Evolutionary conservation across 2,329 filamentous ascomycete genomes (phyloP).

Genomic region (Fusarium sp.): DNA sequence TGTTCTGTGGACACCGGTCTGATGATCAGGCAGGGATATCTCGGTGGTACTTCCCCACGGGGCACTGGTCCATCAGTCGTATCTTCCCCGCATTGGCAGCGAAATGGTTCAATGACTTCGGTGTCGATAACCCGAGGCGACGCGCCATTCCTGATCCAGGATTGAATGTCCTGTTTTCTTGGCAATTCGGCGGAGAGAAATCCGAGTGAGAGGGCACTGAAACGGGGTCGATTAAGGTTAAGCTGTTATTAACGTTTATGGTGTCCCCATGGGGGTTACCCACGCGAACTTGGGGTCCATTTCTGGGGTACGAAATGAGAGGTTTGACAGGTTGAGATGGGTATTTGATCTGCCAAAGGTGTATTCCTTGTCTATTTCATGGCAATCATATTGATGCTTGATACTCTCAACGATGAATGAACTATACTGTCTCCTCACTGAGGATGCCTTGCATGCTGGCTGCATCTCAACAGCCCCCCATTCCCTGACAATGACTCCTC

Average conservation of each 20-base stretch:
- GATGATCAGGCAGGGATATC: constrained; percentile 13
- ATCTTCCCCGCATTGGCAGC: constrained; percentile 15
- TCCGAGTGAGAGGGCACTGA: neutral
- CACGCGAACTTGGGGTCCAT: constrained; percentile 1
- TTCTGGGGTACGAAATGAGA: constrained; percentile 11
- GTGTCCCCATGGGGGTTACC: constrained; percentile 4
- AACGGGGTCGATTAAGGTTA: constrained; percentile 7
- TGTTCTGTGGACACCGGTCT: neutral
- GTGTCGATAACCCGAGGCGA: constrained; percentile 3
- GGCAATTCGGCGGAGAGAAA: neutral
- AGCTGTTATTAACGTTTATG: constrained; percentile 1
- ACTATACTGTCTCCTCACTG: neutral
- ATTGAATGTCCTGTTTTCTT: neutral
- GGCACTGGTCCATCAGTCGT: constrained; percentile 22
- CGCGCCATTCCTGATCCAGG: neutral
- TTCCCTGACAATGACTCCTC: neutral
- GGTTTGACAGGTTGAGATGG: neutral
- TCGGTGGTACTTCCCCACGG: constrained; percentile 29
- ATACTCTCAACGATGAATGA: accelerated
- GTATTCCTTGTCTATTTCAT: neutral
- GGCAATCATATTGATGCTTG: neutral
- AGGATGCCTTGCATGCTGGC: neutral
- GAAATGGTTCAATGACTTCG: neutral
- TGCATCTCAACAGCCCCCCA: neutral
- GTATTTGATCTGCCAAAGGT: neutral